Percentiles rank a stretch among this genome's conserved stretches.
phyloP scores from a whole-genome alignment of 768 basidiomycete genomes.

The Boletales sp. region DNA sequence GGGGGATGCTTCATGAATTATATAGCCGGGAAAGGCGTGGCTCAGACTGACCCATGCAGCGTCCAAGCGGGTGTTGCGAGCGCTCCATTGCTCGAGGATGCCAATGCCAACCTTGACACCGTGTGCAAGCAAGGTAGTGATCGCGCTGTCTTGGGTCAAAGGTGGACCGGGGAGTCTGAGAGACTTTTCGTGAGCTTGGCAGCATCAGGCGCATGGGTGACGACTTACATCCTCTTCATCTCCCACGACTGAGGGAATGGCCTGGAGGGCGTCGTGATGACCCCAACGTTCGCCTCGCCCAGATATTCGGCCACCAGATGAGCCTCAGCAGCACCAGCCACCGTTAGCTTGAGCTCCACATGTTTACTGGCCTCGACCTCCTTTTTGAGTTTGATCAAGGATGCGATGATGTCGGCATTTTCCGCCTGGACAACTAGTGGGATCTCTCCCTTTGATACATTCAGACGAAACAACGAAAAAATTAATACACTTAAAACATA shows the following conservation, averaged over 20 bases:
- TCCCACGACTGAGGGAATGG: slow-evolving; percentile 78
- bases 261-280: slow-evolving; percentile 63
- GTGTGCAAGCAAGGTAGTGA: slow-evolving; percentile 58
- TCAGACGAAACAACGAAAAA: background rate
- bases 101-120: slow-evolving; percentile 75
- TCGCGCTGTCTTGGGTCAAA: slow-evolving; percentile 43
- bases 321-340: slow-evolving; percentile 66
- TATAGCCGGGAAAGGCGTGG: slow-evolving; percentile 22
- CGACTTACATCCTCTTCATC: slow-evolving; percentile 33
- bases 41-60: slow-evolving; percentile 64
- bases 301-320: slow-evolving; percentile 73
- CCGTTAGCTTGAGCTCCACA: slow-evolving; percentile 50
- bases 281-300: slow-evolving; percentile 61
- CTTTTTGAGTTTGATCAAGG: slow-evolving; percentile 64
- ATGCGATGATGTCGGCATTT: slow-evolving; percentile 81
- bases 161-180: slow-evolving; percentile 30
- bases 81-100: slow-evolving; percentile 62
- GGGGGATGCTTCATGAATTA: slow-evolving; percentile 1
- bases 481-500: slow-evolving; percentile 13
- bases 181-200: slow-evolving; percentile 6
- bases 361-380: slow-evolving; percentile 51
- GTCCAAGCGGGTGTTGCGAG: slow-evolving; percentile 77
- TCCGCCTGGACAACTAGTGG: slow-evolving; percentile 73
- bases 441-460: slow-evolving; percentile 49
- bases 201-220: background rate